These are phyloP conservation scores for Fraxinus paxiana DNA, from an alignment of 305 asterid genomes.

Conservation along the genomic window DNA sequence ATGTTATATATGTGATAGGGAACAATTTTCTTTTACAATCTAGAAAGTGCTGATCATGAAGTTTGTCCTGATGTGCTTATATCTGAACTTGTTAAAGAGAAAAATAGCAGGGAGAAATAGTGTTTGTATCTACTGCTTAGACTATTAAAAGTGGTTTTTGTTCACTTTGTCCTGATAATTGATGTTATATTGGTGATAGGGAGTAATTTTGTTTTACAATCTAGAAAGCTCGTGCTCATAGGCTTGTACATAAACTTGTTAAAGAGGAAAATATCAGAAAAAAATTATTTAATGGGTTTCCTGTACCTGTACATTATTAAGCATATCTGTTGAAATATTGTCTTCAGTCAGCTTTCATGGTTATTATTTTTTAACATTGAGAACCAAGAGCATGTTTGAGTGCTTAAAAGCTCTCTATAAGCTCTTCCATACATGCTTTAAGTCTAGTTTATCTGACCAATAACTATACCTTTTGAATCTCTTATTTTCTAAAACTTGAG, in stretches of 20 bases:
- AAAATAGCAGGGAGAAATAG: background rate
- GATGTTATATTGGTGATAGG: constrained; percentile 12
- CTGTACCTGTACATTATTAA: background rate
- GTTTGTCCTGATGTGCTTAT: background rate
- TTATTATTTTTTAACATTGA: background rate
- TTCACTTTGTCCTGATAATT: constrained; percentile 7
- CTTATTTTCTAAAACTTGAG: background rate
- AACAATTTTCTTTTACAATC: background rate
- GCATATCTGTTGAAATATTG: background rate
- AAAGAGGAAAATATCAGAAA: background rate
- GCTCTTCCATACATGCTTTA: background rate
- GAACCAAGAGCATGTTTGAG: background rate
- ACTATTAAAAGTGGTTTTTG: background rate
- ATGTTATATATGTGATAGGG: constrained; percentile 11
- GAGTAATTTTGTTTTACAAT: background rate
- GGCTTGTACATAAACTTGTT: background rate
- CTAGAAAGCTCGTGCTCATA: background rate
- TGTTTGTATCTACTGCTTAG: constrained; percentile 48
- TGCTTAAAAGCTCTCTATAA: background rate
- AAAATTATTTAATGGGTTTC: background rate
- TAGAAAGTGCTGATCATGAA: background rate
- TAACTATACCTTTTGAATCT: background rate
- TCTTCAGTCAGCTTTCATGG: background rate
- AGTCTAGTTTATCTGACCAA: background rate
- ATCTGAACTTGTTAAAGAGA: background rate